A percentile compares a stretch with the other conserved stretches of the same genome.
Evolutionary conservation across 2,329 filamentous ascomycete species (phyloP).

Genomic region (Lasiodiplodia hormozganensis): DNA sequence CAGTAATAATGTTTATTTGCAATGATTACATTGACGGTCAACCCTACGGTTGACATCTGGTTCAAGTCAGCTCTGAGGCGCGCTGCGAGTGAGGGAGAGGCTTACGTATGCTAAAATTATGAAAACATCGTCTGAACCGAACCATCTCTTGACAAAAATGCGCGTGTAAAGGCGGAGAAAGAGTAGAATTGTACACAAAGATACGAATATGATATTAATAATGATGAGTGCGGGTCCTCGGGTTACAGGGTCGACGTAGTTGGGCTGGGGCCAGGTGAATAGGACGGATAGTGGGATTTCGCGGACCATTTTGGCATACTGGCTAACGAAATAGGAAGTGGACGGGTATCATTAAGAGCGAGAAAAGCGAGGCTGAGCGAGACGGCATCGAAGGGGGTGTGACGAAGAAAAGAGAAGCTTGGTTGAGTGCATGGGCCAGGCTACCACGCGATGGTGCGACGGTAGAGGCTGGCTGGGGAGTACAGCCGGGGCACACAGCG

Average conservation of each 20-base stretch:
- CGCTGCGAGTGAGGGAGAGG: not conserved
- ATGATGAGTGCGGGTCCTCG: slow-evolving; percentile 49
- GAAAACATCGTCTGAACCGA: slow-evolving; percentile 52
- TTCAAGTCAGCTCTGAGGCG: slow-evolving; percentile 20
- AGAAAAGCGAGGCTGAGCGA: too few species aligned
- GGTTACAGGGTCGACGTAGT: slow-evolving; percentile 51
- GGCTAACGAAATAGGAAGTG: not conserved
- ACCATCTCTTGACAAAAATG: slow-evolving; percentile 49
- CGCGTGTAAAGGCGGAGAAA: slow-evolving; percentile 50
- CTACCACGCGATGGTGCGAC: slow-evolving; percentile 23
- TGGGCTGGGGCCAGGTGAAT: slow-evolving; percentile 48
- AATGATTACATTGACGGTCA: slow-evolving; percentile 50
- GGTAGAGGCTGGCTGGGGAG: slow-evolving; percentile 2
- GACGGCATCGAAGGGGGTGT: not conserved
- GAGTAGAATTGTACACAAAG: slow-evolving; percentile 46
- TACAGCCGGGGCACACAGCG: slow-evolving; percentile 2
- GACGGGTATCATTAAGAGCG: not conserved
- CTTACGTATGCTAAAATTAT: slow-evolving; percentile 50
- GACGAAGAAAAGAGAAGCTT: not conserved
- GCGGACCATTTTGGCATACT: slow-evolving; percentile 33
- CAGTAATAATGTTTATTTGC: slow-evolving; percentile 52
- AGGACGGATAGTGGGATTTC: slow-evolving; percentile 43
- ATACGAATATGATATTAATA: slow-evolving; percentile 48
- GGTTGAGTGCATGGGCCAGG: not conserved
- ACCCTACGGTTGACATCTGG: slow-evolving; percentile 47